Evolutionary conservation across 352 stramenopile species (phyloP), one percentile per base, ranked within the genome.

Genomic region (Phytophthora meadii): DNA sequence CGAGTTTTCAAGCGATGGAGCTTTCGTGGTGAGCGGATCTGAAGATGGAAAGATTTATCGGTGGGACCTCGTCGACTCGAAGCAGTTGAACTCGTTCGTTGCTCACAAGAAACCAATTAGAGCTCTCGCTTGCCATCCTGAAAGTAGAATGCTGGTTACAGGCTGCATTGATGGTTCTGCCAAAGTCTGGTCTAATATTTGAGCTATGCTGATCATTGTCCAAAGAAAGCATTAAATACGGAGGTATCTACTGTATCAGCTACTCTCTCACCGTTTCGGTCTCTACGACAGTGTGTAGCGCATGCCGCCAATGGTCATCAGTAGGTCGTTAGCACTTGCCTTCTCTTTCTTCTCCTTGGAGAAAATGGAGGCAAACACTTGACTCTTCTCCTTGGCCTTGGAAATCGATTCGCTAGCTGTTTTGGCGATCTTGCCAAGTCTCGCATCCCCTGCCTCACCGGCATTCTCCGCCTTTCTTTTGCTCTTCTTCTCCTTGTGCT

Each of bases 251-350:
- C 30, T 12, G 30, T 36, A 52, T 15, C 22, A 44, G n/a, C 45
- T 45, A 25, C 25, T 44, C 25, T 55, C 24, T 42, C 39, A 37
- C 42, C 9, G 8, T 27, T 55, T 41, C 17, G 22, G 11, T 40
- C 28, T 50, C 60, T 92, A 96, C 3, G 84, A 93, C 17, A 96
- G 63, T 36, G 83, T 95, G 56, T 95, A 95, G 22, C 88, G 80
- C 81, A 95, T 82, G 34, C 87, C 87, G 39, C 81, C 85, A 34
- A 95, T 65, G 5, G 88, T 90, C 88, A 96, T 96, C 54, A 96
- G 81, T 40, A 96, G 47, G 40, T 95, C 88, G 40, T 92, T 94
- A 22, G 87, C 83, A 61, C 68, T 91, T 49, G 75, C 71, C 60
- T 93, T 91, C 32, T 86, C 75, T 14, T 76, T 64, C 46, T 87